Percentiles rank a stretch among this genome's conserved stretches.
Evolutionary conservation across 2,329 filamentous ascomycete species (phyloP).

Genomic region (Metarhizium sp.): DNA sequence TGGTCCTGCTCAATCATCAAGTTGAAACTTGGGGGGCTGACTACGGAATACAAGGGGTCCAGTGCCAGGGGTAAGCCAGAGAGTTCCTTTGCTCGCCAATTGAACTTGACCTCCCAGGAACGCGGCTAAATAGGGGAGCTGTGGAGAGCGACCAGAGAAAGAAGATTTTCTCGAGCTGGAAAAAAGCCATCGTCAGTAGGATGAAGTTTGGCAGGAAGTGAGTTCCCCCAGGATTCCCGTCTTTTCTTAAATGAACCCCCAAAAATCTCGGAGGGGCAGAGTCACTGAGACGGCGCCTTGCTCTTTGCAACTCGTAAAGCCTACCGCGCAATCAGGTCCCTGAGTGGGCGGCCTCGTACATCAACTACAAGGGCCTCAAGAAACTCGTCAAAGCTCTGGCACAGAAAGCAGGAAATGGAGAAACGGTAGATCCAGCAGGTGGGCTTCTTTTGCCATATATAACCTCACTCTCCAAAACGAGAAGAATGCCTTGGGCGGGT

Average conservation of each 20-base stretch:
- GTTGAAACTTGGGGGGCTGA: neutral
- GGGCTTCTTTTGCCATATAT: constrained; percentile 31
- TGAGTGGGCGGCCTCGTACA: constrained; percentile 76
- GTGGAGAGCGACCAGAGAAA: neutral
- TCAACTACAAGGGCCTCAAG: constrained; percentile 88
- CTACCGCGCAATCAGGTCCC: constrained; percentile 77
- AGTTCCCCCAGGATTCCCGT: constrained; percentile 15
- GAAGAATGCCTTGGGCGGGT: constrained; percentile 12
- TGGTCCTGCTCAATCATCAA: neutral
- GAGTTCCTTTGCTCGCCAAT: neutral
- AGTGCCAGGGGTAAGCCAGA: neutral
- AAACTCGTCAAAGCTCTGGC: constrained; percentile 83
- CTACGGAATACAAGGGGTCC: neutral
- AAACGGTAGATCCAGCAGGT: constrained; percentile 85
- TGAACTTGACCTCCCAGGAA: neutral
- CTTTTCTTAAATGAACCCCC: constrained; percentile 1
- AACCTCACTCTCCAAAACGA: constrained; percentile 9
- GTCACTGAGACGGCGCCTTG: constrained; percentile 9
- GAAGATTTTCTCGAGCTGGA: neutral
- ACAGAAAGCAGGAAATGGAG: constrained; percentile 54
- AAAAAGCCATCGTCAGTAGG: neutral
- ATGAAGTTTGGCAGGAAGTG: constrained; percentile 60
- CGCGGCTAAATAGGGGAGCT: neutral
- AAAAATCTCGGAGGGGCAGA: constrained; percentile 1
- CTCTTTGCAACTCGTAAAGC: constrained; percentile 24